Conservation (phyloP, 441 rosid species). For the Mallotus japonicus region DNA sequence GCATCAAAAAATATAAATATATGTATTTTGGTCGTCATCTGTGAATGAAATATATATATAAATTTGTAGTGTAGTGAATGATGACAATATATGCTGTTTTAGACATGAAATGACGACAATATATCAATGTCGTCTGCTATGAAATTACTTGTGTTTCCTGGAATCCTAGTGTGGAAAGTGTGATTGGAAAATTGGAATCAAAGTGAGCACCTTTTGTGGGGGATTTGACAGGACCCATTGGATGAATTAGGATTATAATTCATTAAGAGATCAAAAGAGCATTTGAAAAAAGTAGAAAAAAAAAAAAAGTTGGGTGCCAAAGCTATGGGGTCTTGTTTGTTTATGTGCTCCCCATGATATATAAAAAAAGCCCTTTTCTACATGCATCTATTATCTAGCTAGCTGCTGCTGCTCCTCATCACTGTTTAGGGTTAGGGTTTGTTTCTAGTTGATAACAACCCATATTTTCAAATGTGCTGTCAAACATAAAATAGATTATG, state of each 20-base stretch:
- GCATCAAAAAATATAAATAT: too few species aligned
- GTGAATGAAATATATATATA: too few species aligned
- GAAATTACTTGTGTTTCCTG: neutral
- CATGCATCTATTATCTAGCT: slow-evolving; percentile 2
- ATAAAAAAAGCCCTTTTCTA: neutral
- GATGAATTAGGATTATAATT: neutral
- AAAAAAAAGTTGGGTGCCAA: neutral
- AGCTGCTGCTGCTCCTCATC: neutral
- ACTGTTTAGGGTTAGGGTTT: slow-evolving; percentile 4
- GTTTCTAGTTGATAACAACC: too few species aligned
- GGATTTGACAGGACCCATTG: slow-evolving; percentile 20
- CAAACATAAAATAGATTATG: too few species aligned
- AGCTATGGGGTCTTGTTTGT: neutral
- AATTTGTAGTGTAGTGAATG: too few species aligned
- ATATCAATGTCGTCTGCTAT: neutral
- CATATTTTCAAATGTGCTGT: too few species aligned
- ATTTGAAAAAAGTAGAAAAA: too few species aligned
- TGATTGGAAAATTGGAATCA: slow-evolving; percentile 18
- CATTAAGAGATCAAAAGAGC: neutral
- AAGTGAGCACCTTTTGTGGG: slow-evolving; percentile 9
- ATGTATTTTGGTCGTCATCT: too few species aligned
- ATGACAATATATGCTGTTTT: neutral
- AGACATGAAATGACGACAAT: neutral
- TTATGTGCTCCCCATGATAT: neutral
- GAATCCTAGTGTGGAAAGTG: slow-evolving; percentile 3